A percentile compares a stretch with the other conserved stretches of the same genome.
Evolutionary conservation across 192 early-diverging fungal species (phyloP).

Genomic region (Gamsiella multidivaricata): DNA sequence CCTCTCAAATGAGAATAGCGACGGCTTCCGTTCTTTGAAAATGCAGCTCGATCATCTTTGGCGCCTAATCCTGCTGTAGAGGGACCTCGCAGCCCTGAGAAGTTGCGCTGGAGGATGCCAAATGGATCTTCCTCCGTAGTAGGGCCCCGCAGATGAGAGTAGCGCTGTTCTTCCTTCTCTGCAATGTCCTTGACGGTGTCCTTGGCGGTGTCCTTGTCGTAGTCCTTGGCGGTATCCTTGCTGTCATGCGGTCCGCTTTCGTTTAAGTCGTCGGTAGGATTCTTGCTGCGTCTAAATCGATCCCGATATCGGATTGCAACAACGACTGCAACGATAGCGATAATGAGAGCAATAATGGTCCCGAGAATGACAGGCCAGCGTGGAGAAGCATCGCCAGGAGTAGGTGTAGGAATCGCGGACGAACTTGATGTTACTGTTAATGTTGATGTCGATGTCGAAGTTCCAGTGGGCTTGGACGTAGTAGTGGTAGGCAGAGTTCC

Average conservation of each 20-base stretch:
- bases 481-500: not conserved
- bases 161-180: not conserved
- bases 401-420: too few species aligned
- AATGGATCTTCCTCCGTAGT: not conserved
- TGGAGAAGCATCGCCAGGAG: not conserved
- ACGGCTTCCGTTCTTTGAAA: not conserved
- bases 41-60: not conserved
- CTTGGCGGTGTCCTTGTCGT: not conserved
- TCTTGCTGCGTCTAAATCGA: not conserved
- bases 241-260: too few species aligned
- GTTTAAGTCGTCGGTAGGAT: too few species aligned
- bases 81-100: not conserved
- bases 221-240: too few species aligned
- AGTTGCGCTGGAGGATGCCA: not conserved
- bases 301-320: not conserved
- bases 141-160: not conserved
- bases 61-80: not conserved
- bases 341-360: not conserved
- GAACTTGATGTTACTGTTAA: not conserved
- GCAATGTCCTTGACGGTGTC: not conserved
- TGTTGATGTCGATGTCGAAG: not conserved
- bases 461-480: not conserved
- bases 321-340: not conserved
- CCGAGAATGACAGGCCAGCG: not conserved
- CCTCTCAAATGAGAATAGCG: slow-evolving; percentile 1